phyloP scores from a whole-genome alignment of 2,329 filamentous ascomycete species.

The Nakataea oryzae region DNA sequence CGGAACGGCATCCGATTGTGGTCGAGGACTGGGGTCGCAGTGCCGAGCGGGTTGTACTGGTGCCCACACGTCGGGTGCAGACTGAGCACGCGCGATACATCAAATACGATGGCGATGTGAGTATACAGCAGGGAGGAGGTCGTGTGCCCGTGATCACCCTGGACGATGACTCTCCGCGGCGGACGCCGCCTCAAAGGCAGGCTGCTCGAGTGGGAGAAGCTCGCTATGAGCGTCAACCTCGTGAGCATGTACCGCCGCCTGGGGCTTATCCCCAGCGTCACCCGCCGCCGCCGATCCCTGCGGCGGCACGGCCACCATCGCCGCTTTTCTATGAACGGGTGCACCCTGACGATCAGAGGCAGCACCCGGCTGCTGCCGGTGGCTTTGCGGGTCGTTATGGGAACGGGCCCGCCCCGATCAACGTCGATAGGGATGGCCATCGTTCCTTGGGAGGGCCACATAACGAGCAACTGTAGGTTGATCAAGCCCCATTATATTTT shows the following conservation, averaged over 20 bases:
- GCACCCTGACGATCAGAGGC: background rate
- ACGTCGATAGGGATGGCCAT: background rate
- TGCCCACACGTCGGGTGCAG: background rate
- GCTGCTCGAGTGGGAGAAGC: background rate
- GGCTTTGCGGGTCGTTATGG: background rate
- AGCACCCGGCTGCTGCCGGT: background rate
- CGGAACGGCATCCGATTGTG: slow-evolving; percentile 4
- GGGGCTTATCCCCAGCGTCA: background rate
- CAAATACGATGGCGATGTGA: background rate
- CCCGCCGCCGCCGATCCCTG: background rate
- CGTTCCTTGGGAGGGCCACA: background rate
- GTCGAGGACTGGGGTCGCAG: slow-evolving; percentile 4
- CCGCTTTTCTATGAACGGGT: background rate
- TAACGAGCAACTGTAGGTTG: background rate
- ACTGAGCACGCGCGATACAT: background rate
- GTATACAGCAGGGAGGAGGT: background rate
- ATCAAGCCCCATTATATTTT: background rate
- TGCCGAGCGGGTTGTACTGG: background rate
- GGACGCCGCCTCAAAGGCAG: background rate
- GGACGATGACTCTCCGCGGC: background rate
- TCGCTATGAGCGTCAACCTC: background rate
- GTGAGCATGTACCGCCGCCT: background rate
- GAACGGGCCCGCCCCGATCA: background rate
- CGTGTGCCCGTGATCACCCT: background rate
- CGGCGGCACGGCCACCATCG: background rate